A percentile compares a stretch with the other conserved stretches of the same genome.
Evolutionary conservation across 306 rosid genomes (phyloP).

Genomic region (cucumber (Cucumis sativus)): DNA sequence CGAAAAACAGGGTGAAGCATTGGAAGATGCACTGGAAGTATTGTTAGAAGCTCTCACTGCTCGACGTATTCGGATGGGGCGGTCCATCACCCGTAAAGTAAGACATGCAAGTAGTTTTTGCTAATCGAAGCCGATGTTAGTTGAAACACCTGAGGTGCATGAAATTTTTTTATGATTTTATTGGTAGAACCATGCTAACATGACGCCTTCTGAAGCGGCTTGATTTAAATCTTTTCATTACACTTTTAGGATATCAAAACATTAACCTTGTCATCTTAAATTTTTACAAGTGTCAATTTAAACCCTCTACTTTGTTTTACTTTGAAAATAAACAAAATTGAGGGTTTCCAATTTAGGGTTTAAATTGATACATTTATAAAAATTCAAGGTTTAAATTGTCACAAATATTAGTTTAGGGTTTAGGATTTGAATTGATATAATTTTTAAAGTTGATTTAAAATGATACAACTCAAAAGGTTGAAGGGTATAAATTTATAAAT

Average conservation of each 20-base stretch:
- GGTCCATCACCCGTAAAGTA: conserved; percentile 69
- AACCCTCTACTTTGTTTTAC: no score
- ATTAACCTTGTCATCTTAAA: background rate
- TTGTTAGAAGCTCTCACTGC: conserved; percentile 67
- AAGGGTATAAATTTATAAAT: no score
- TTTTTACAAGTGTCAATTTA: no score
- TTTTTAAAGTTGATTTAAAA: no score
- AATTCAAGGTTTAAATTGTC: no score
- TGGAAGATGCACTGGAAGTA: conserved; percentile 45
- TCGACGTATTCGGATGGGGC: conserved; percentile 83
- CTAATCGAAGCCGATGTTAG: background rate
- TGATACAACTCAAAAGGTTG: no score
- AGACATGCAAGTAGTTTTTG: conserved; percentile 40
- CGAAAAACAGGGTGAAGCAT: conserved; percentile 53
- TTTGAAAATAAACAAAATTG: no score
- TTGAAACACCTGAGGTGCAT: background rate
- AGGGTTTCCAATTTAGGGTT: no score
- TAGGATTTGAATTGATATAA: no score
- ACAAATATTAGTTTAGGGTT: no score
- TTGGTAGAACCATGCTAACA: background rate
- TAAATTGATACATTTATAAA: no score
- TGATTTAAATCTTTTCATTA: background rate
- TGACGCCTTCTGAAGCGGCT: background rate
- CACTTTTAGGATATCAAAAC: background rate
- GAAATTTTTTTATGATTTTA: background rate